These are phyloP conservation scores for Pontederia paniculata DNA, from an alignment of 176 grass and related monocot genomes.

Conservation along the genomic window DNA sequence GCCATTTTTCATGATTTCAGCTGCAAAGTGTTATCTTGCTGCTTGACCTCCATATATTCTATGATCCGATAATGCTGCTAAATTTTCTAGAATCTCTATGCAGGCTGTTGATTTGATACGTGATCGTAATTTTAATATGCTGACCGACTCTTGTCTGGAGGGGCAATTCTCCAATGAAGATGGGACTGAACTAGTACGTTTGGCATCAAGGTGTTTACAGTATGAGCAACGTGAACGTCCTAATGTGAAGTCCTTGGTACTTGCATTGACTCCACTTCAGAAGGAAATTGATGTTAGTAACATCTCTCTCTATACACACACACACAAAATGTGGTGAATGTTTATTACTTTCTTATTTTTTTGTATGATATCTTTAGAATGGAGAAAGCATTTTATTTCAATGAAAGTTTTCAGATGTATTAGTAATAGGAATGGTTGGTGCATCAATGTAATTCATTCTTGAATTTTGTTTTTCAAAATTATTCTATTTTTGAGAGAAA, in stretches of 20 bases:
- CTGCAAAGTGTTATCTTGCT: neutral
- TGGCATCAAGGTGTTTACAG: constrained; percentile 96
- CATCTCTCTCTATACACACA: neutral
- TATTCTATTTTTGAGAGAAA: constrained; percentile 9
- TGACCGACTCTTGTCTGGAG: constrained; percentile 91
- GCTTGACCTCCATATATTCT: neutral
- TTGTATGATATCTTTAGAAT: no score
- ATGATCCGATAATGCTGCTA: constrained; percentile 7
- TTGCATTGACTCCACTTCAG: constrained; percentile 74
- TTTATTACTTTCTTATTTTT: neutral
- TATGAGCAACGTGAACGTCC: constrained; percentile 91
- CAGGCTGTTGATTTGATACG: constrained; percentile 98
- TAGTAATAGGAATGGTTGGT: no score
- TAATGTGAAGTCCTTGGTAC: constrained; percentile 79
- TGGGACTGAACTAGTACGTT: constrained; percentile 82
- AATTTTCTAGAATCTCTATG: constrained; percentile 16
- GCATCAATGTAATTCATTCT: neutral
- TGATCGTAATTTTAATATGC: constrained; percentile 90
- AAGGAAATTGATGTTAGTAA: constrained; percentile 71
- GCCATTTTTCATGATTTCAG: neutral
- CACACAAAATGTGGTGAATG: neutral
- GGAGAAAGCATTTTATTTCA: no score
- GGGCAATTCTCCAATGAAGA: constrained; percentile 97
- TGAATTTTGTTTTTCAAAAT: constrained; percentile 3
- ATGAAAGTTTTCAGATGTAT: no score